phyloP scores from a whole-genome alignment of 345 rosid species.

The Cardamine chenopodiifolia region DNA sequence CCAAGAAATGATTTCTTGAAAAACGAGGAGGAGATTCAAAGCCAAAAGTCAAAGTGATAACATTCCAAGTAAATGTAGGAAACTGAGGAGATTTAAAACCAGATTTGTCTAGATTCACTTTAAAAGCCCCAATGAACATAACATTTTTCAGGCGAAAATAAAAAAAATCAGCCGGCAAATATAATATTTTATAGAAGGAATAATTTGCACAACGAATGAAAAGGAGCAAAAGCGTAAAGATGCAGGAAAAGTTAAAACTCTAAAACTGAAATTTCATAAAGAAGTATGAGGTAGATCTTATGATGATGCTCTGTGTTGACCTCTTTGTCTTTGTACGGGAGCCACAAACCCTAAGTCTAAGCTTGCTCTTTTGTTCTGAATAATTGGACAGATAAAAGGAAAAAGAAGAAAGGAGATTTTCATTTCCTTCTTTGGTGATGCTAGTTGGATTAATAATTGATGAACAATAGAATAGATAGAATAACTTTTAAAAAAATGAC shows the following conservation, averaged over 20 bases:
- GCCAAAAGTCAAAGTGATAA: constrained; percentile 19
- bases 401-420: neutral
- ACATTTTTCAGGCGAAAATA: neutral
- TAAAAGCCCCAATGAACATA: neutral
- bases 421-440: constrained; percentile 28
- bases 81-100: constrained; percentile 8
- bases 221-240: neutral
- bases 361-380: constrained; percentile 26
- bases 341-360: constrained; percentile 42
- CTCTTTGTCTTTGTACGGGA: constrained; percentile 35
- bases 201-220: neutral
- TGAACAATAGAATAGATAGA: neutral
- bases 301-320: constrained; percentile 19
- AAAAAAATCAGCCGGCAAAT: constrained; percentile 4
- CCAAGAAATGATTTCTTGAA: neutral
- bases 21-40: constrained; percentile 28
- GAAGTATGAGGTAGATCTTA: constrained; percentile 24
- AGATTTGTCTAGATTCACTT: constrained; percentile 22
- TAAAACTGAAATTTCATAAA: constrained; percentile 1
- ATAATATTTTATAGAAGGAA: neutral
- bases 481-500: neutral
- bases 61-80: constrained; percentile 12
- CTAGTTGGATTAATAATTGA: constrained; percentile 33
- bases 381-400: constrained; percentile 6
- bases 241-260: constrained; percentile 19